These are phyloP conservation scores for Solanum paucissectum DNA, from an alignment of 257 asterid genomes.

Conservation along the genomic window DNA sequence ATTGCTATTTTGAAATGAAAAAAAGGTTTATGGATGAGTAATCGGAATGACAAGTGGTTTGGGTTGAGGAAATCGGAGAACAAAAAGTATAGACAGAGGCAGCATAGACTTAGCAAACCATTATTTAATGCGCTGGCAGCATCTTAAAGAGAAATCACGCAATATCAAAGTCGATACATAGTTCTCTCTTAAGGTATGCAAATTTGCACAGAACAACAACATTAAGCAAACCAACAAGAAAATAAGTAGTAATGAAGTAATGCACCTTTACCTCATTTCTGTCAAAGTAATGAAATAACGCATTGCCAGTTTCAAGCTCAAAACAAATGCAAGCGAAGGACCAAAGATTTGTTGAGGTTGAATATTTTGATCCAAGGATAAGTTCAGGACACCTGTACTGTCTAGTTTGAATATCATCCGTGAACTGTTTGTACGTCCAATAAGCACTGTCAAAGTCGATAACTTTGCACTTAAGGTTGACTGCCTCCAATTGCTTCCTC, in stretches of 20 bases:
- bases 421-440: conserved; percentile 85
- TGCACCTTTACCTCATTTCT: neutral
- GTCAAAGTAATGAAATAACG: conserved; percentile 53
- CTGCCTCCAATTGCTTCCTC: conserved; percentile 33
- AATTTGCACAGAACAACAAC: neutral
- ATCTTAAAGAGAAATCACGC: neutral
- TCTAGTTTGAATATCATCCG: conserved; percentile 24
- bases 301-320: conserved; percentile 90
- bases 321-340: conserved; percentile 93
- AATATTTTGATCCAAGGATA: conserved; percentile 73
- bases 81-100: neutral
- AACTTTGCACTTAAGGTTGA: conserved; percentile 71
- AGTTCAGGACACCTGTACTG: conserved; percentile 76
- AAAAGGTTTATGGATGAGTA: no score
- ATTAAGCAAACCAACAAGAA: neutral
- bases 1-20: no score
- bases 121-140: neutral
- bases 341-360: conserved; percentile 91
- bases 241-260: neutral
- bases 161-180: neutral
- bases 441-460: conserved; percentile 96
- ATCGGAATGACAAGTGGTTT: no score
- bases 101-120: neutral
- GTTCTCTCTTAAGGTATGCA: neutral
- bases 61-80: no score